phyloP scores from a whole-genome alignment of 768 basidiomycete genomes.

The Suillus subluteus region DNA sequence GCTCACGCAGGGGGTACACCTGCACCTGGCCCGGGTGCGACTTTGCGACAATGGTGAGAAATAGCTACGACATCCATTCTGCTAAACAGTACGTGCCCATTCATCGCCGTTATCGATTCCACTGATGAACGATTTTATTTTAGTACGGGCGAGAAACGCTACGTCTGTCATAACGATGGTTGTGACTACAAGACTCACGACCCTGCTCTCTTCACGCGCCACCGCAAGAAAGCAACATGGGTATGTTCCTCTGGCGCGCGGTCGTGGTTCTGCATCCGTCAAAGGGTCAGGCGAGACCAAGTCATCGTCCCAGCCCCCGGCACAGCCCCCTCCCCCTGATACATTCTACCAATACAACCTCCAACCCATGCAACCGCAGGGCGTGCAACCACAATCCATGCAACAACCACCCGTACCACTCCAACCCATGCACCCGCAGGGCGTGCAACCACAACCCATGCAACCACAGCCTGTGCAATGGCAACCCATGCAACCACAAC shows the following conservation, averaged over 20 bases:
- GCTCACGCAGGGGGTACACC: no score
- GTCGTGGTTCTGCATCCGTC: not conserved
- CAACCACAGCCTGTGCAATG: no score
- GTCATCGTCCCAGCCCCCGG: no score
- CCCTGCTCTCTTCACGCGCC: slow-evolving; percentile 28
- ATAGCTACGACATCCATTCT: slow-evolving; percentile 24
- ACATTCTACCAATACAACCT: no score
- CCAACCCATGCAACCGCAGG: not conserved
- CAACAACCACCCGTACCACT: no score
- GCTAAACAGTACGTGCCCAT: slow-evolving; percentile 21
- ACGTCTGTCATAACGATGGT: not conserved
- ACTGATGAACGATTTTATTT: not conserved
- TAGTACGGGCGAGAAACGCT: slow-evolving; percentile 27
- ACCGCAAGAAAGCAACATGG: slow-evolving; percentile 27
- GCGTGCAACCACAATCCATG: no score
- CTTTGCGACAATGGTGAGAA: slow-evolving; percentile 24
- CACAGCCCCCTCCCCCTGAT: no score
- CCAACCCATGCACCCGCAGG: no score
- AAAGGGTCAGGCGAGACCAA: not conserved
- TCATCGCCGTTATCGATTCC: no score
- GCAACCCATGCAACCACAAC: no score
- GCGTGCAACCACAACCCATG: no score
- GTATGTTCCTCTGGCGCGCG: slow-evolving; percentile 18
- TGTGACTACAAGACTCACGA: slow-evolving; percentile 27
- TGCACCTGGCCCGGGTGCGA: slow-evolving; percentile 9